Conservation (phyloP, 1,139 yeast genomes). For the Pichia sp. region DNA sequence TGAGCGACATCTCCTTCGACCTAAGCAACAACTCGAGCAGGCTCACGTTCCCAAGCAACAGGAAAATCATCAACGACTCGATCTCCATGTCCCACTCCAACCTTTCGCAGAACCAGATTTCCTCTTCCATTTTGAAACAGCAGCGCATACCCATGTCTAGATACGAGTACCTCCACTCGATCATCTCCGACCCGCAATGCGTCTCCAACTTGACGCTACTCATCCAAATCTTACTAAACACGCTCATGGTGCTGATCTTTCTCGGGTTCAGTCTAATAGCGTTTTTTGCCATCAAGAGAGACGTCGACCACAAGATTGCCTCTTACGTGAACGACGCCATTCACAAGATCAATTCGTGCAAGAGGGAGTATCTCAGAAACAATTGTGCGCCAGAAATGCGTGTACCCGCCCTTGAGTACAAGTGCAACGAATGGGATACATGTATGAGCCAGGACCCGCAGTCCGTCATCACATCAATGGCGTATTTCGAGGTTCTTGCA, state of each 20-base stretch:
- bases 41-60: constrained; percentile 11
- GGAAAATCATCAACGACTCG: constrained; percentile 13
- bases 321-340: constrained; percentile 56
- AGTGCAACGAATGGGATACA: constrained; percentile 70
- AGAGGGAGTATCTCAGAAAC: constrained; percentile 65
- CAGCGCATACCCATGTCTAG: background rate
- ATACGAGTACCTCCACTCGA: constrained; percentile 8
- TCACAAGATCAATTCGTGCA: constrained; percentile 67
- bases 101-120: background rate
- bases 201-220: constrained; percentile 71
- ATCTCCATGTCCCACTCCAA: constrained; percentile 6
- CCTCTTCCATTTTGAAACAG: background rate
- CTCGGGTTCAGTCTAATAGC: constrained; percentile 56
- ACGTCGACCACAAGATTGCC: constrained; percentile 67
- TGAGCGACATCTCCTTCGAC: background rate
- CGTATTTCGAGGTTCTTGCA: constrained; percentile 32
- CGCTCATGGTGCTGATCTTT: constrained; percentile 47
- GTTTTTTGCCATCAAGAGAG: constrained; percentile 55
- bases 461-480: constrained; percentile 45
- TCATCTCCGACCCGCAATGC: constrained; percentile 45
- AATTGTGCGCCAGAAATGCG: constrained; percentile 56
- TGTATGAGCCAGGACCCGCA: constrained; percentile 89
- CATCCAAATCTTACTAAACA: constrained; percentile 65
- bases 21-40: background rate
- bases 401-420: constrained; percentile 70